Base-by-base conservation (phyloP, 2,329 filamentous ascomycete species). In the Ceratocystis cubensis region DNA sequence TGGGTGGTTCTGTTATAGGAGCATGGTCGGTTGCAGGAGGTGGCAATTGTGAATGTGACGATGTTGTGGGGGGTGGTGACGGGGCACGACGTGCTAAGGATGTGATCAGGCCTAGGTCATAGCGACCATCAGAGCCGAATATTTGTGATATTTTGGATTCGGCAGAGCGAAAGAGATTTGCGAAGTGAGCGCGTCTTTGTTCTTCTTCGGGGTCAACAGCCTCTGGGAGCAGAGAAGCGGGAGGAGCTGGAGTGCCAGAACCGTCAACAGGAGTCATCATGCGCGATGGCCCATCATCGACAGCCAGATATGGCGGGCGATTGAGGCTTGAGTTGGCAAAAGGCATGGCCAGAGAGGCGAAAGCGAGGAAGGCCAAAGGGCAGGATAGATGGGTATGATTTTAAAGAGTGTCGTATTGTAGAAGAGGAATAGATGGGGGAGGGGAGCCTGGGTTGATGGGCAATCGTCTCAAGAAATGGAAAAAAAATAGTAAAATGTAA, bases 101-200 rank as follows among this genome's bases (percentile, higher is more conserved):
- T 71, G 83, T 79, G 75, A 85, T 82, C 66, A 78, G 80, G 69
- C 76, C 72, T 68, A 74, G 70, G 70, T 84, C 80, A 71, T 84
- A 81, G 68, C 75, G 75, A 72, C 83, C 79, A 73, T 84, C 78
- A 69, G 82, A 78, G 72, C 77, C 73, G 74, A 96, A 95, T n/a
- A 96, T 79, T 53, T 84, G 79, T 69, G 85, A 83, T 72, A 96
- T 86, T 76, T 85, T 88, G 71, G 84, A 82, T 76, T 96, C 91
- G 72, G 84, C 87, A 75, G 84, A 84, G 73, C 84, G 84, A 80
- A 89, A 96, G 66, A 92, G 79, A 67, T 90, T 85, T 74, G 85
- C 84, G 76, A 96, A 94, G 73, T 86, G 80, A 73, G 84, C 81
- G 76, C 88, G 87, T 74, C 85, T 82, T 71, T 84, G 82, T 74